Evolutionary conservation across 2,329 filamentous ascomycete species (phyloP), one percentile per base, ranked within the genome.

Genomic region (Phaeosphaeriaceae sp.): DNA sequence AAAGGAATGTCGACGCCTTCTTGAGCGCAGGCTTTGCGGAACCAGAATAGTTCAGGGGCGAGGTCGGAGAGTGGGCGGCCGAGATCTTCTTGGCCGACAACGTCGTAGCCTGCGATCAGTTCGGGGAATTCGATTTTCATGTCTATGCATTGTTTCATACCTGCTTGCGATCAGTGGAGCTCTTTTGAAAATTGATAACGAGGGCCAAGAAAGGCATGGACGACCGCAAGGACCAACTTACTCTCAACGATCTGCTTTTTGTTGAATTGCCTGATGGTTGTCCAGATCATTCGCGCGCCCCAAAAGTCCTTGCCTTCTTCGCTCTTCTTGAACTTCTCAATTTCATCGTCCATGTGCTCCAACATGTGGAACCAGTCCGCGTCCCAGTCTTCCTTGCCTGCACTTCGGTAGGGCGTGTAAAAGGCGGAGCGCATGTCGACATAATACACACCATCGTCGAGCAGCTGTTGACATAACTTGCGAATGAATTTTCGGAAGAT

Each of bases 11-110:
- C 87, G 40, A 97, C 86, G 2, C 86, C 87, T 70, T 92, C 89
- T 71, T 91, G 84, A 0, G 87, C 86, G 75, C 93, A 97, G 68
- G 90, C 87, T 76, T 94, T 93, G 63, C 89, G 89, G 84, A 98
- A 97, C 92, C 92, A 97, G 77, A 97, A 94, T 0, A 98, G 81
- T 70, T 96, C 88, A 0, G 93, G 93, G 0, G 94, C 84, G 3
- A 96, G 80, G 65, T 95, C 91, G 27, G 85, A 83, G 24, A 97
- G 85, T 0, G 92, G 85, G 13, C 91, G 86, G 1, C 93, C 93
- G 1, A 84, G 76, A 71, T 96, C 91, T 80, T 97, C 94, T 76
- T 94, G 91, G 0, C 92, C 93, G 5, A 97, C 93, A 10, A 97
- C 80, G 76, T 98, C 94, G 77, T 92, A 97, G 11, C 94, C 94